Percentiles rank a stretch among this genome's conserved stretches.
Evolutionary conservation across 2,329 filamentous ascomycete species (phyloP).

Genomic region (Ascosphaera aggregata): DNA sequence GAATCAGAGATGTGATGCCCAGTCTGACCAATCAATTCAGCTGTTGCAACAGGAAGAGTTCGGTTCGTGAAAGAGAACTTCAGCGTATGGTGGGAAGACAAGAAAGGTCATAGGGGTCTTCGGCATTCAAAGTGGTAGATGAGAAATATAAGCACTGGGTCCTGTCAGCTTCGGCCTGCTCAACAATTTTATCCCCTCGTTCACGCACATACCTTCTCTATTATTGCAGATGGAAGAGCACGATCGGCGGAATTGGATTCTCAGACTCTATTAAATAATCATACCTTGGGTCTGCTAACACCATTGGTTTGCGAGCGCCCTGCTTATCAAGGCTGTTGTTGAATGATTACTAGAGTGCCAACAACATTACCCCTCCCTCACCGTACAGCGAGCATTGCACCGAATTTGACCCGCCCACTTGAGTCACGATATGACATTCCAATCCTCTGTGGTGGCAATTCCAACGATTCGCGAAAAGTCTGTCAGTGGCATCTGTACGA

Average conservation of each 20-base stretch:
- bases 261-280: not conserved
- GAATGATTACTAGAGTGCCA: not conserved
- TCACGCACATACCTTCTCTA: not conserved
- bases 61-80: too few species aligned
- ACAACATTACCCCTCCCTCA: not conserved
- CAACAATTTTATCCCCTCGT: not conserved
- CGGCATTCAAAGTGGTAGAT: not conserved
- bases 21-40: too few species aligned
- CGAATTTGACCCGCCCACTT: not conserved
- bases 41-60: too few species aligned
- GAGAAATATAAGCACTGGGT: not conserved
- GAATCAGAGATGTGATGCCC: too few species aligned
- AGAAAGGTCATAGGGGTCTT: not conserved
- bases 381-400: not conserved
- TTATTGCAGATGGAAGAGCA: not conserved
- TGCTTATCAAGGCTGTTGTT: not conserved
- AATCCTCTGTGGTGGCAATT: not conserved
- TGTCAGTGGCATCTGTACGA: not conserved
- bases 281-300: not conserved
- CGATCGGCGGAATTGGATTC: not conserved
- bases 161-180: not conserved
- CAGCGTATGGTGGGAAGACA: too few species aligned
- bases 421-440: not conserved
- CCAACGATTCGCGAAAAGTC: not conserved
- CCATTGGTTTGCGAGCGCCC: not conserved